Conservation (phyloP, 75 land plant genomes). For the Pinus tabuliformis region DNA sequence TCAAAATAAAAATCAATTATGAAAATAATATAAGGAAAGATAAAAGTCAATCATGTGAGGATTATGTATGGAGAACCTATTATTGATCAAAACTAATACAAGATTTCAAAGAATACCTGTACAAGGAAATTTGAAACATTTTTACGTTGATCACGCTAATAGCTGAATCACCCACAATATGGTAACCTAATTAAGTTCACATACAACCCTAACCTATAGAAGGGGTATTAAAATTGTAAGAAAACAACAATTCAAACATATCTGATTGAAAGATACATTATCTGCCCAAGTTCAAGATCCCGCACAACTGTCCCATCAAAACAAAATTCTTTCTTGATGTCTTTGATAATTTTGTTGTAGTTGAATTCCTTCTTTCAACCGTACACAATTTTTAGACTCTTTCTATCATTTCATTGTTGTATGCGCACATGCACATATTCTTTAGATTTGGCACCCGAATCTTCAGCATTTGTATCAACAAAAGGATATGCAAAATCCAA, state of each 20-base stretch:
- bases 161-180: constrained; percentile 70
- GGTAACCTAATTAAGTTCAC: background rate
- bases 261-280: background rate
- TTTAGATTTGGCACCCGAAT: constrained; percentile 49
- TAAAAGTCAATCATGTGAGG: too few species aligned
- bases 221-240: background rate
- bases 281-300: constrained; percentile 68
- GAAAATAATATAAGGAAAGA: too few species aligned
- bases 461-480: constrained; percentile 66
- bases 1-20: too few species aligned
- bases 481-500: constrained; percentile 21
- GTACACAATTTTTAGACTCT: constrained; percentile 71
- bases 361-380: constrained; percentile 60
- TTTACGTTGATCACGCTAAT: constrained; percentile 83
- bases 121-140: constrained; percentile 78
- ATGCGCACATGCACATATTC: constrained; percentile 68
- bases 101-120: constrained; percentile 27
- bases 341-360: constrained; percentile 61
- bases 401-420: constrained; percentile 65
- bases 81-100: too few species aligned
- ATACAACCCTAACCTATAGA: background rate
- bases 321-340: constrained; percentile 64
- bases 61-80: too few species aligned
- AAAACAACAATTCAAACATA: too few species aligned
- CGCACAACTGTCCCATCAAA: constrained; percentile 72